Base-by-base conservation (phyloP, 768 basidiomycete species). In the Boletus vinaceobasis region DNA sequence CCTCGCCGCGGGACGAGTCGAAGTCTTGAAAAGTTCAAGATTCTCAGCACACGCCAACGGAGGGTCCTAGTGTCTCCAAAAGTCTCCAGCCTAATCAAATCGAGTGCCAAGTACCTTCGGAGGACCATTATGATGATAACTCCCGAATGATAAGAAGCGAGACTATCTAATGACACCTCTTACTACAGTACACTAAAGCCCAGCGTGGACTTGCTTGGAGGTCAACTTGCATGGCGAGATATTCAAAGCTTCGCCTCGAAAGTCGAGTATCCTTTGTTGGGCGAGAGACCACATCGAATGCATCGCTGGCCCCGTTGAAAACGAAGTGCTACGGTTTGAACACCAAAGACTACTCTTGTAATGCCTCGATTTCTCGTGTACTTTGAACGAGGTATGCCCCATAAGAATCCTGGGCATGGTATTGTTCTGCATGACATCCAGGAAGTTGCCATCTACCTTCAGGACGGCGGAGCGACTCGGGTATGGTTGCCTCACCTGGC, bases 341-440 rank as follows among this genome's bases (percentile, higher is more conserved):
- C 8, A 19, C 50, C 26, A n/a, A 10, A n/a, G 13, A 31, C 54
- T 57, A 89, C 57, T 90, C 88, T 64, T 85, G 82, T 52, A 91
- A 56, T 3, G 79, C 76, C 61, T 87, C 77, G 19, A 90, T 87
- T 60, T 87, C 86, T 14, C 73, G 68, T 31, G 74, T 76, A 62
- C 82, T 87, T 36, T 69, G 79, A 57, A 78, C 73, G 21, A 90
- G 74, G 60, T 80, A 87, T 10, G 71, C 67, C 31, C 82, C 81
- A 48, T 81, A 87, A 0, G 81, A 81, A 65, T 87, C 86, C 36
- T 77, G 79, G 8, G 57, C 54, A 23, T 56, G 58, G 59, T 86
- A 83, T 3, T 74, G 72, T n/a, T 71, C 84, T 86, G 54, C 10
- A 9, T 0, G 1, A 14, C 43, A 17, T n/a, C 13, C 31, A 7